Evolutionary conservation across 345 rosid genomes (phyloP).

Genomic region (Brassica juncea): DNA sequence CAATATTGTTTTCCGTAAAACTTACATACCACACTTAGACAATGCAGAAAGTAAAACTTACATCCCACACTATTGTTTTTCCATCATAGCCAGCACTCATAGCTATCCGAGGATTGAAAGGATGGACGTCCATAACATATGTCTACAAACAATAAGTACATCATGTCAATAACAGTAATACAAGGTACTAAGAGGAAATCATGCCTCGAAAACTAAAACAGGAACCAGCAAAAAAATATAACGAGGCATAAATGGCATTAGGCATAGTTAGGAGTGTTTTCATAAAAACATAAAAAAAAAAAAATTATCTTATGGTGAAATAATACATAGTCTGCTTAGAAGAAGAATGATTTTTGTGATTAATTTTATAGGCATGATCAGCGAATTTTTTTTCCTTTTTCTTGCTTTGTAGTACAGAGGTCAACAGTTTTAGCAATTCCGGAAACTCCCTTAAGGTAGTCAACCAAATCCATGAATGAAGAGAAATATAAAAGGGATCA

Average conservation of each 20-base stretch:
- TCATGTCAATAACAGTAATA: constrained; percentile 16
- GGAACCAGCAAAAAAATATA: background rate
- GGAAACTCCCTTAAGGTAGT: constrained; percentile 3
- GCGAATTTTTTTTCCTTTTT: background rate
- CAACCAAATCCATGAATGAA: constrained; percentile 23
- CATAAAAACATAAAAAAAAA: too few species aligned
- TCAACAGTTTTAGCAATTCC: constrained; percentile 7
- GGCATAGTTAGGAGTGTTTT: background rate
- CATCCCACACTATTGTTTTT: constrained; percentile 96
- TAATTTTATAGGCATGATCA: background rate
- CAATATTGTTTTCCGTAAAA: too few species aligned
- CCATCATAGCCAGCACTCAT: constrained; percentile 99
- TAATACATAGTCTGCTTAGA: background rate
- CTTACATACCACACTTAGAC: background rate
- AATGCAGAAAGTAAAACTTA: constrained; percentile 51
- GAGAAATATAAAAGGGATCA: constrained; percentile 26
- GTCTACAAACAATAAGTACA: constrained; percentile 53
- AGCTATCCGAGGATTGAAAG: constrained; percentile 96
- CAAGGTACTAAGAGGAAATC: background rate
- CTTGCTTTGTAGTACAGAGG: background rate
- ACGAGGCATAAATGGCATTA: background rate
- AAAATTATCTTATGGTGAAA: background rate
- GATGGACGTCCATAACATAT: constrained; percentile 97
- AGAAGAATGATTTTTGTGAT: constrained; percentile 2
- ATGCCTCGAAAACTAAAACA: constrained; percentile 9